These are phyloP conservation scores for Jamesozyma lodderae DNA, from an alignment of 805 yeast species.

Conservation along the genomic window DNA sequence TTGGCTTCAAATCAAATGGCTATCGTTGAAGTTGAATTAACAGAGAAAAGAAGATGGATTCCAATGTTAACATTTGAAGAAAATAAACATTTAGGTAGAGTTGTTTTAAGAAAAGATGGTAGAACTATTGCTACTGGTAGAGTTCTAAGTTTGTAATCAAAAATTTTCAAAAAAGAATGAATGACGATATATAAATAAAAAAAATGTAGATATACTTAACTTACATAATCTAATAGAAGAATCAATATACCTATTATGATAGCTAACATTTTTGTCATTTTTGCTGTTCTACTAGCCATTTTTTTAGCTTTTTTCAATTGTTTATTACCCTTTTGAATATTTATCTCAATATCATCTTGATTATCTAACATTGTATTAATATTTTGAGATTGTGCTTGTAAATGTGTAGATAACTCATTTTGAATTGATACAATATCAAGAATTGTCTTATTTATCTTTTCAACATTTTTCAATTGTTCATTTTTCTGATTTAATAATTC, in stretches of 20 bases:
- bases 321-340: conserved; percentile 62
- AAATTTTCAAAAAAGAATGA: not conserved
- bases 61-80: conserved; percentile 81
- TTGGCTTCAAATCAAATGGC: conserved; percentile 92
- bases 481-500: conserved; percentile 45
- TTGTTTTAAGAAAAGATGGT: conserved; percentile 96
- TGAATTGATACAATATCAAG: conserved; percentile 69
- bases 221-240: conserved; percentile 44
- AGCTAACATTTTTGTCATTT: conserved; percentile 46
- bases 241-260: conserved; percentile 47
- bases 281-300: conserved; percentile 53
- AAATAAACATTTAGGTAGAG: conserved; percentile 90
- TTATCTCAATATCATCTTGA: conserved; percentile 56
- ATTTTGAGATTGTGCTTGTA: conserved; percentile 62
- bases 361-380: conserved; percentile 55
- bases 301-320: conserved; percentile 60
- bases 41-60: conserved; percentile 82
- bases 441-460: conserved; percentile 51
- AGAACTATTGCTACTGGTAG: conserved; percentile 95
- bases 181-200: not conserved
- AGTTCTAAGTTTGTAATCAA: conserved; percentile 52
- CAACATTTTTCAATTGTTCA: conserved; percentile 53
- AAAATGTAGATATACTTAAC: conserved; percentile 15
- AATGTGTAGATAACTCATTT: conserved; percentile 62
- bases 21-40: conserved; percentile 93